A percentile compares a stretch with the other conserved stretches of the same genome.
These are phyloP conservation scores for Fragaria vesca DNA, from an alignment of 306 rosid species.

Conservation along the genomic window DNA sequence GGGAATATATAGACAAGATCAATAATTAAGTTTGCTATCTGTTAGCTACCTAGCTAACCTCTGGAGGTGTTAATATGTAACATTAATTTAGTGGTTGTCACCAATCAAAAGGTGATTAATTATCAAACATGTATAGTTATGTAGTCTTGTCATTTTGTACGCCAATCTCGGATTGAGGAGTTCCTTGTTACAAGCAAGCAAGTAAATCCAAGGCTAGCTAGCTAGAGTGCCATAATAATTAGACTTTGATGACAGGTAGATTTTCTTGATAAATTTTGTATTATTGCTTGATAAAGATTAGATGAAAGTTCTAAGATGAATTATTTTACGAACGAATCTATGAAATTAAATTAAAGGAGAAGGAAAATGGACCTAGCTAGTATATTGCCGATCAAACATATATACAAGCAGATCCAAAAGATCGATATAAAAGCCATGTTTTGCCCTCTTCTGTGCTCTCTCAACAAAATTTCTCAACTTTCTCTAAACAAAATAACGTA, in stretches of 20 bases:
- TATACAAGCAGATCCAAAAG: not conserved
- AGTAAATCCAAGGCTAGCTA: not conserved
- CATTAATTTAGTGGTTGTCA: not conserved
- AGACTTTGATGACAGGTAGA: not conserved
- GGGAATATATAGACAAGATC: not conserved
- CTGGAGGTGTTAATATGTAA: not conserved
- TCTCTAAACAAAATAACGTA: too few relatives aligned
- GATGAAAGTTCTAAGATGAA: not conserved
- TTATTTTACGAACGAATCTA: not conserved
- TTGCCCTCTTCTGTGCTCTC: not conserved
- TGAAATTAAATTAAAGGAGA: too few relatives aligned
- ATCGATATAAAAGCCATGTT: not conserved
- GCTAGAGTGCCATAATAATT: not conserved
- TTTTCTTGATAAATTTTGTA: not conserved
- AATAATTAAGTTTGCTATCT: not conserved
- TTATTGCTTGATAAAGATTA: too few relatives aligned
- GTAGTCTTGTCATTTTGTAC: slow-evolving; percentile 18
- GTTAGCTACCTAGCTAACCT: not conserved
- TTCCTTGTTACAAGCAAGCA: not conserved
- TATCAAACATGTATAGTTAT: not conserved
- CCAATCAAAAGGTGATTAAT: not conserved
- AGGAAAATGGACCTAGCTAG: too few relatives aligned
- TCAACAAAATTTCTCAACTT: too few relatives aligned
- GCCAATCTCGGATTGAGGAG: not conserved
- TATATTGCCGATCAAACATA: not conserved